Evolutionary conservation across 2,329 filamentous ascomycete species (phyloP), one percentile per base, ranked within the genome.

Genomic region (Trichoderma cornu-damae): DNA sequence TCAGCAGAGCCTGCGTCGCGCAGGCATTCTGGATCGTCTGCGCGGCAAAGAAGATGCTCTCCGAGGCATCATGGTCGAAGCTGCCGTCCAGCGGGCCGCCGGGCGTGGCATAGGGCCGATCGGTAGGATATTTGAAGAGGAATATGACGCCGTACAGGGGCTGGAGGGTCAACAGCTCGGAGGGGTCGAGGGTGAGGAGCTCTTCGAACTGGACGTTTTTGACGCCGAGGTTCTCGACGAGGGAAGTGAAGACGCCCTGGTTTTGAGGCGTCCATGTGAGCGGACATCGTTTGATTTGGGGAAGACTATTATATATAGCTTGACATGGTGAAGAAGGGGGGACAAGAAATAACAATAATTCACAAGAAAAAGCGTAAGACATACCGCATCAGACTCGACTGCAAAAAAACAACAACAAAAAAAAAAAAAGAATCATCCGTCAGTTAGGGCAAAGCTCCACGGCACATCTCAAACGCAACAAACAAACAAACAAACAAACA

Each of bases 1-100:
- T 94, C 38, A 99, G 83, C 46, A 99, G 83, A 3, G 94, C 94
- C 73, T 99, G 94, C 14, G 94, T 99, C 43, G 92, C 94, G 75
- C 94, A 99, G 6, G 94, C 94, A 73, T 99, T 99, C 74, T 97
- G 93, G 70, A 99, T 99, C 3, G 93, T 97, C 77, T 99, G 94
- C 28, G 87, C 86, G 3, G 94, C 94, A 74, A 99, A 99, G 80
- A 96, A 99, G 66, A 96, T 80, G 61, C 82, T 79, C 61, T 90
- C 85, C 16, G 88, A 78, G 12, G 90, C 90, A 14, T 78, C 79
- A 64, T 84, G 78, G 75, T 96, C 91, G 72, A 90, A 96, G 32
- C 76, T 79, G 60, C 94, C 94, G 71, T 97, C 92, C 62, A 85
- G 82, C 0, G 92, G 91, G 43, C 81, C 81, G 57, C 83, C 79